phyloP scores from a whole-genome alignment of 108 stramenopile genomes.

The Cyclotella atomus region DNA sequence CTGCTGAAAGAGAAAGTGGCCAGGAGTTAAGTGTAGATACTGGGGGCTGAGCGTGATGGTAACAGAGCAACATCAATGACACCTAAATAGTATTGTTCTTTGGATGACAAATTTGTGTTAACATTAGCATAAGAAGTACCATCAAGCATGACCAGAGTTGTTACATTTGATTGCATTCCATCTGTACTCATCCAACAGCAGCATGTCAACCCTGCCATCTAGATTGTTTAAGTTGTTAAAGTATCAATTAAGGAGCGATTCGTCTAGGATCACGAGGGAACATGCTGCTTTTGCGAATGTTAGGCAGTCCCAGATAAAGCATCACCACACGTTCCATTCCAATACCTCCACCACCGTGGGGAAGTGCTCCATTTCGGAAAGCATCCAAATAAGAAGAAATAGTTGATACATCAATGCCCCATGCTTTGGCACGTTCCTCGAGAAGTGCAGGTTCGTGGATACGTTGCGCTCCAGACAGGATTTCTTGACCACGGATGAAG shows the following conservation, averaged over 20 bases:
- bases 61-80: no score
- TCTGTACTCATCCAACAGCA: no score
- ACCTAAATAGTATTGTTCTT: no score
- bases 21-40: neutral
- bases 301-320: conserved; percentile 96
- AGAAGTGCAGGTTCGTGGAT: conserved; percentile 96
- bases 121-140: neutral
- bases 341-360: conserved; percentile 98
- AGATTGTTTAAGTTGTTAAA: no score
- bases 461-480: conserved; percentile 98
- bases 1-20: conserved; percentile 28
- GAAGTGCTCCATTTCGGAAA: conserved; percentile 96
- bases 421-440: conserved; percentile 88
- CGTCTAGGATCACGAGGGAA: conserved; percentile 99
- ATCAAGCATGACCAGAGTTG: no score
- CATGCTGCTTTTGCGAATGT: conserved; percentile 97
- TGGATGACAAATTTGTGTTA: neutral
- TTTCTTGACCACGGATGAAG: conserved; percentile 99
- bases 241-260: conserved; percentile 89
- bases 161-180: no score
- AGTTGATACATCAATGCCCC: conserved; percentile 87
- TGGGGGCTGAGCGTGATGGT: neutral
- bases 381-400: conserved; percentile 94
- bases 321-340: conserved; percentile 99
- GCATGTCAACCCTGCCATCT: neutral